phyloP scores from a whole-genome alignment of 2,329 filamentous ascomycete species.

The Ophiocordyceps camponoti-leonardi region DNA sequence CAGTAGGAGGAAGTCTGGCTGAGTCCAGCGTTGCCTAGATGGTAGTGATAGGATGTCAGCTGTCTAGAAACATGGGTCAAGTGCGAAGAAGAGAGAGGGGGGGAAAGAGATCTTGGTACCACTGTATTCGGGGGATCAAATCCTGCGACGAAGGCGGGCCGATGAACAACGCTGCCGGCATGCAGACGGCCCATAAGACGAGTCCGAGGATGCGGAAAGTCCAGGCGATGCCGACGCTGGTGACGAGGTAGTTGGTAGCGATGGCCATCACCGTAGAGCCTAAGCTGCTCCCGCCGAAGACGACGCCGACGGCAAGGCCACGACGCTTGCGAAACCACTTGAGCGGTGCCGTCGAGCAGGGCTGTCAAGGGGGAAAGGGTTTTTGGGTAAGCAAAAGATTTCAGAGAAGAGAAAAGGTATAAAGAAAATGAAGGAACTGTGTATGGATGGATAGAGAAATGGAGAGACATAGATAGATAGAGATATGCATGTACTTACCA shows the following conservation, averaged over 20 bases:
- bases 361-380: slow-evolving; percentile 4
- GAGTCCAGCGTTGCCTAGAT: slow-evolving; percentile 9
- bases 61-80: too few relatives aligned
- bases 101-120: slow-evolving; percentile 3
- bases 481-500: slow-evolving; percentile 5
- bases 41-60: background rate
- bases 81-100: too few relatives aligned
- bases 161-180: slow-evolving; percentile 10
- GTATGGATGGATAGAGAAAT: background rate
- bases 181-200: slow-evolving; percentile 11
- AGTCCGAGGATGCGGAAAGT: slow-evolving; percentile 11
- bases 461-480: background rate
- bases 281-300: slow-evolving; percentile 11
- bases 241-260: slow-evolving; percentile 7
- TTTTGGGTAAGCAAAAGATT: too few relatives aligned
- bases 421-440: background rate
- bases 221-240: slow-evolving; percentile 9
- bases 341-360: slow-evolving; percentile 10
- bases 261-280: slow-evolving; percentile 11
- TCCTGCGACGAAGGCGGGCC: slow-evolving; percentile 3
- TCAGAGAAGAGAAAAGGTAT: too few relatives aligned
- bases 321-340: slow-evolving; percentile 10
- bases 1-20: slow-evolving; percentile 8
- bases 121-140: slow-evolving; percentile 7
- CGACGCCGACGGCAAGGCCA: slow-evolving; percentile 11